A percentile compares a stretch with the other conserved stretches of the same genome.
Conservation (phyloP, 805 yeast genomes). For the Metschnikowia hibisci region DNA sequence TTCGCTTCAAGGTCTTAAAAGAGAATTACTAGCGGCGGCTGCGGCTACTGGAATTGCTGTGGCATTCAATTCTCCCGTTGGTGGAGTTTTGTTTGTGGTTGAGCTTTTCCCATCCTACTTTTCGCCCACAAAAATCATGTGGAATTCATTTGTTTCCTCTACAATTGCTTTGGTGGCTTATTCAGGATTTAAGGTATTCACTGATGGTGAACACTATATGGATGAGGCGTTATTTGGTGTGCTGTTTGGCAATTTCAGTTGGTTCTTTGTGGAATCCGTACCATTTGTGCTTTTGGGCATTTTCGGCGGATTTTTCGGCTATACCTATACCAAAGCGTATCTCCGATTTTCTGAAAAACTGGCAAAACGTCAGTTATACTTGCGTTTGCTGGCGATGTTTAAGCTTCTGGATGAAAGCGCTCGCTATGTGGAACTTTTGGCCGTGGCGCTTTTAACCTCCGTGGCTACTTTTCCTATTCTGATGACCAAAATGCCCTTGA, state of each 20-base stretch:
- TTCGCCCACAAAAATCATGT: constrained; percentile 61
- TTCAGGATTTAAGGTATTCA: constrained; percentile 35
- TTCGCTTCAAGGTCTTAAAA: constrained; percentile 52
- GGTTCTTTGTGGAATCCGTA: constrained; percentile 66
- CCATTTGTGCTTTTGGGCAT: constrained; percentile 73
- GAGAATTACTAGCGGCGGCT: constrained; percentile 71
- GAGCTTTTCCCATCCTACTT: constrained; percentile 66
- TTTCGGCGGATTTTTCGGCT: constrained; percentile 66
- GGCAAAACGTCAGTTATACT: constrained; percentile 33
- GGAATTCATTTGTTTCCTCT: constrained; percentile 81
- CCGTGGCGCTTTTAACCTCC: constrained; percentile 49
- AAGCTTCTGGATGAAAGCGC: constrained; percentile 20
- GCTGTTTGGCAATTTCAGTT: constrained; percentile 64
- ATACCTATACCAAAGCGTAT: constrained; percentile 47
- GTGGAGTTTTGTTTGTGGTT: constrained; percentile 76
- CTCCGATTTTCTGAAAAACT: constrained; percentile 22
- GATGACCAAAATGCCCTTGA: constrained; percentile 52
- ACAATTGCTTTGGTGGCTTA: constrained; percentile 65
- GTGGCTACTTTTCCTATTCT: constrained; percentile 52
- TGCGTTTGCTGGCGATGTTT: constrained; percentile 9
- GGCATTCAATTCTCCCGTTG: constrained; percentile 84
- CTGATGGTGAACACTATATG: constrained; percentile 36
- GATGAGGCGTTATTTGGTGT: constrained; percentile 55
- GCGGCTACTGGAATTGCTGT: constrained; percentile 82
- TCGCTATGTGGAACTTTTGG: constrained; percentile 45